These are phyloP conservation scores for Boletus smithii DNA, from an alignment of 1,284 basidiomycete genomes.

Conservation along the genomic window DNA sequence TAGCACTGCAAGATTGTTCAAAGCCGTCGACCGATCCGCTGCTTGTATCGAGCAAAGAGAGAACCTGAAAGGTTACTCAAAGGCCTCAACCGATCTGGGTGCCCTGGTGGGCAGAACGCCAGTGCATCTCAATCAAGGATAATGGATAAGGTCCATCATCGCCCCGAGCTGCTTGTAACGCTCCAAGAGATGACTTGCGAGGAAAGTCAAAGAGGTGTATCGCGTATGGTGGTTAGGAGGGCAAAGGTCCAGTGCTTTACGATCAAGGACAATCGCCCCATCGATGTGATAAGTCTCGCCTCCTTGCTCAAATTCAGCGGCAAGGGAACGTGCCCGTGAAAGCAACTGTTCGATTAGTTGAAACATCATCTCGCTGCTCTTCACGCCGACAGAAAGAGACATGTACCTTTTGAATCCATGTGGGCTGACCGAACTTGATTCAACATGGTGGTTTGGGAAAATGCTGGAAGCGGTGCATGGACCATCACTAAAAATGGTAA, in stretches of 20 bases:
- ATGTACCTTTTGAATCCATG: too few species aligned
- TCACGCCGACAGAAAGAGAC: too few species aligned
- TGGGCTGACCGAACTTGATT: too few species aligned
- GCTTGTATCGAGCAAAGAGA: neutral
- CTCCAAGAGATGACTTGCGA: neutral
- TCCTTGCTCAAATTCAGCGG: too few species aligned
- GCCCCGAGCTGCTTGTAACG: neutral
- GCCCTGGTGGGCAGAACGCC: neutral
- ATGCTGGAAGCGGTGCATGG: too few species aligned
- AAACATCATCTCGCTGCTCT: too few species aligned
- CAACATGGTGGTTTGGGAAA: too few species aligned
- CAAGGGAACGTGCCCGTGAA: too few species aligned
- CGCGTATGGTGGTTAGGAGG: neutral
- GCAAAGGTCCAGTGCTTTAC: neutral
- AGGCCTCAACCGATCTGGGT: neutral
- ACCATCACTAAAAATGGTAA: too few species aligned
- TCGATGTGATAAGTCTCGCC: too few species aligned
- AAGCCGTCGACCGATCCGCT: neutral
- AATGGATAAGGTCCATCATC: neutral
- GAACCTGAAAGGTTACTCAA: neutral
- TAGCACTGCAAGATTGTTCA: neutral
- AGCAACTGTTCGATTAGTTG: too few species aligned
- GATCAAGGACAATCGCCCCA: neutral
- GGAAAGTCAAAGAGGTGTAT: neutral
- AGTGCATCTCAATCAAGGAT: neutral